Percentiles rank a stretch among this genome's conserved stretches.
These are phyloP conservation scores for Marasmius fiardii DNA, from an alignment of 1,284 basidiomycete species.

Conservation along the genomic window DNA sequence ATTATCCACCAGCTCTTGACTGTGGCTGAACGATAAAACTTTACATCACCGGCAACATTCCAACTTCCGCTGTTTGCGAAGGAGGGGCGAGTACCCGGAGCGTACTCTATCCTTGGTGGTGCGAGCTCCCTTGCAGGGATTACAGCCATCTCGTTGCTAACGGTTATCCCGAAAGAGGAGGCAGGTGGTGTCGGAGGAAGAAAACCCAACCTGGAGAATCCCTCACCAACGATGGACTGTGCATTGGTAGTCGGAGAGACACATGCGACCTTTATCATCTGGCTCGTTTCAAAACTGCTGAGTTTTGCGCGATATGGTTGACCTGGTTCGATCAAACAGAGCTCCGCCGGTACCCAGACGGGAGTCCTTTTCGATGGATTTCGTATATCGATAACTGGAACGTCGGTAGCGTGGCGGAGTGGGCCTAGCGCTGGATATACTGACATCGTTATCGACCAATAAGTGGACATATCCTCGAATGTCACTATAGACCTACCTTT, in stretches of 20 bases:
- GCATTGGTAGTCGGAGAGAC: conserved; percentile 59
- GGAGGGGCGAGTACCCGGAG: conserved; percentile 35
- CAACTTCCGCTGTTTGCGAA: conserved; percentile 57
- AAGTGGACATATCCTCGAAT: too few species aligned
- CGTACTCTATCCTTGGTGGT: conserved; percentile 57
- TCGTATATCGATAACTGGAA: conserved; percentile 61
- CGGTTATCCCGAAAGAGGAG: conserved; percentile 50
- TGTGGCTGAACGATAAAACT: conserved; percentile 51
- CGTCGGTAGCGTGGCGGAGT: conserved; percentile 43
- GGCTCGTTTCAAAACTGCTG: conserved; percentile 46
- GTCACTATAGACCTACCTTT: conserved; percentile 44
- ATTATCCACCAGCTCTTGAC: conserved; percentile 59
- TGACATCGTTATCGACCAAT: not conserved
- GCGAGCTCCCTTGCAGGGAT: conserved; percentile 61
- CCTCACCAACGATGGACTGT: conserved; percentile 49
- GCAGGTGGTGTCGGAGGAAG: conserved; percentile 31
- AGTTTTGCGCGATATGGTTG: conserved; percentile 54
- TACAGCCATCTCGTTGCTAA: conserved; percentile 54
- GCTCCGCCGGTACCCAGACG: conserved; percentile 58
- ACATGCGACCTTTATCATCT: conserved; percentile 66
- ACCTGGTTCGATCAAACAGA: conserved; percentile 61
- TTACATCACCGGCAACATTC: conserved; percentile 63
- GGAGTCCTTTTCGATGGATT: conserved; percentile 32
- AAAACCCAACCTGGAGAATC: conserved; percentile 54
- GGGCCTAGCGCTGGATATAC: conserved; percentile 30